A percentile compares a stretch with the other conserved stretches of the same genome.
These are phyloP conservation scores for Umbilicus rupestris DNA, from an alignment of 164 flowering plant genomes.

Conservation along the genomic window DNA sequence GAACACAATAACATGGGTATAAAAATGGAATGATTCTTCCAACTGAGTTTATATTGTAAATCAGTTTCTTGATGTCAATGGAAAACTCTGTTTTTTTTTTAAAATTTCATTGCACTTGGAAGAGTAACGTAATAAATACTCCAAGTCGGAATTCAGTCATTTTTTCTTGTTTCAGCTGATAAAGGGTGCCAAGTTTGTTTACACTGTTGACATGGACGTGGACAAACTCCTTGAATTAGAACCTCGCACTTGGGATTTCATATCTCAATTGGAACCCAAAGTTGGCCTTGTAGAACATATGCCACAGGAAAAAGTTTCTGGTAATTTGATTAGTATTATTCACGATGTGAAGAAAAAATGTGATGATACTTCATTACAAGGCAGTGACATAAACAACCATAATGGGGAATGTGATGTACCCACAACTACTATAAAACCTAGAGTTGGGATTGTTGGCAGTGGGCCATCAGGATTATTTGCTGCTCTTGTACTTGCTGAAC, in stretches of 20 bases:
- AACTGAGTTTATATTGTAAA: neutral
- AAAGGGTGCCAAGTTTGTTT: conserved; percentile 88
- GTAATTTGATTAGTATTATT: conserved; percentile 53
- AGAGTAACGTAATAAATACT: neutral
- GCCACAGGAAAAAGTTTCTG: conserved; percentile 27
- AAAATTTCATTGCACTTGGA: neutral
- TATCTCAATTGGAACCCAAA: conserved; percentile 64
- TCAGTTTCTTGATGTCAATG: too few species aligned
- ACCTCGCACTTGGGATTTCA: conserved; percentile 81
- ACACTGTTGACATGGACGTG: conserved; percentile 88
- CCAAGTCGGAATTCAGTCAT: conserved; percentile 2
- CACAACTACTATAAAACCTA: conserved; percentile 31
- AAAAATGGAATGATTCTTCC: neutral
- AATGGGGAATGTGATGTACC: conserved; percentile 9
- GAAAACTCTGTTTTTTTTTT: too few species aligned
- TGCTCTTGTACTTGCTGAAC: conserved; percentile 89
- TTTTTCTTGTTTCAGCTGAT: conserved; percentile 30
- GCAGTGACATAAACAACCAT: conserved; percentile 13
- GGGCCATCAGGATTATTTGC: conserved; percentile 97
- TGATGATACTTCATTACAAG: conserved; percentile 16
- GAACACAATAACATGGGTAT: neutral
- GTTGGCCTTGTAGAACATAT: conserved; percentile 62
- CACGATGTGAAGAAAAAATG: conserved; percentile 20
- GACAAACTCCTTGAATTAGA: conserved; percentile 51
- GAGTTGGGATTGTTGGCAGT: conserved; percentile 83